Percentiles rank a stretch among this genome's conserved stretches.
Evolutionary conservation across 345 rosid species (phyloP).

Genomic region (Pugionium dolabratum): DNA sequence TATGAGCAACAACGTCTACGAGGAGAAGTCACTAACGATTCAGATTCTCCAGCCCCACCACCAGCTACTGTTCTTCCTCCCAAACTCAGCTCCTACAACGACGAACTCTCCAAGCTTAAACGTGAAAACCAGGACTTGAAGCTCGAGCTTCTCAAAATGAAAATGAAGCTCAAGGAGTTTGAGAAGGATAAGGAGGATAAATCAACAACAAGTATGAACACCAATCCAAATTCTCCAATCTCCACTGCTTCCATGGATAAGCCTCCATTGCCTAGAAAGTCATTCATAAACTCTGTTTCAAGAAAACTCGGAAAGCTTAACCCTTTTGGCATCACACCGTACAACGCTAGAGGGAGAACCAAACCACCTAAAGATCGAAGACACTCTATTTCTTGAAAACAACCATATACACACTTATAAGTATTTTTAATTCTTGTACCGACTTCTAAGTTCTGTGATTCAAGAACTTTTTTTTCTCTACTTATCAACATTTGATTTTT

Average conservation of each 20-base stretch:
- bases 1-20: slow-evolving; percentile 86
- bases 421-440: slow-evolving; percentile 20
- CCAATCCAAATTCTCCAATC: slow-evolving; percentile 4
- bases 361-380: slow-evolving; percentile 75
- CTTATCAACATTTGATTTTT: slow-evolving; percentile 16
- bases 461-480: slow-evolving; percentile 10
- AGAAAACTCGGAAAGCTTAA: slow-evolving; percentile 76
- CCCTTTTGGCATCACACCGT: slow-evolving; percentile 63
- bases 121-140: slow-evolving; percentile 87
- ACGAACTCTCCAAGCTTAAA: slow-evolving; percentile 61
- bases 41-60: slow-evolving; percentile 26
- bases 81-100: slow-evolving; percentile 40
- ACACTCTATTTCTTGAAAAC: slow-evolving; percentile 81
- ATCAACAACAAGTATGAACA: too few relatives aligned
- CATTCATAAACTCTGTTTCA: slow-evolving; percentile 74
- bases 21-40: slow-evolving; percentile 64
- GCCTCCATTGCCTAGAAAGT: slow-evolving; percentile 78
- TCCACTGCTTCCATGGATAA: slow-evolving; percentile 55
- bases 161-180: slow-evolving; percentile 76
- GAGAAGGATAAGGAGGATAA: slow-evolving; percentile 51
- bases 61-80: slow-evolving; percentile 46
- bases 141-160: slow-evolving; percentile 74
- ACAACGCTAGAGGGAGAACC: slow-evolving; percentile 48
- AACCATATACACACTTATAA: neutral
- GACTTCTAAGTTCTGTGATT: slow-evolving; percentile 20